A percentile compares a stretch with the other conserved stretches of the same genome.
Evolutionary conservation across 805 yeast species (phyloP).

Genomic region (Kazachstania viticola): DNA sequence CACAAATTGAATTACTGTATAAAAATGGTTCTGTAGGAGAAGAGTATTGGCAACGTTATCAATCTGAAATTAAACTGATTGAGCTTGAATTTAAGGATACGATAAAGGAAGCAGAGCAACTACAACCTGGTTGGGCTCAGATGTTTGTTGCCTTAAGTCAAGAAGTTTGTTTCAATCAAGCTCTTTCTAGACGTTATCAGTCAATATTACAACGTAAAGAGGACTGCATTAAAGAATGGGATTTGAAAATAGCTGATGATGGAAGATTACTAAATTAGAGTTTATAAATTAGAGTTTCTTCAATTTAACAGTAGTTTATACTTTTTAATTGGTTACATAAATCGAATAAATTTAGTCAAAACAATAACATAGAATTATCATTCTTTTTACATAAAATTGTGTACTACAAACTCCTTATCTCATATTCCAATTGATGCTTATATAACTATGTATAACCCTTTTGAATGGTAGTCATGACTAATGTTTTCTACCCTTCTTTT

Average conservation of each 20-base stretch:
- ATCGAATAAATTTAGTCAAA: no score
- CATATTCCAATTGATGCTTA: not conserved
- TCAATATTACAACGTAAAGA: slow-evolving; percentile 32
- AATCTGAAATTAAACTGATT: slow-evolving; percentile 63
- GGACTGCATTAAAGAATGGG: slow-evolving; percentile 22
- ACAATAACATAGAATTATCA: no score
- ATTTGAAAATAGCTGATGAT: slow-evolving; percentile 19
- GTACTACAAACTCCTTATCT: no score
- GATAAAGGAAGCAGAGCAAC: slow-evolving; percentile 58
- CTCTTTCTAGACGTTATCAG: slow-evolving; percentile 61
- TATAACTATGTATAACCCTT: not conserved
- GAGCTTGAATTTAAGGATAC: slow-evolving; percentile 74
- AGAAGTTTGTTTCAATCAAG: slow-evolving; percentile 88
- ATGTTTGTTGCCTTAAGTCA: slow-evolving; percentile 66
- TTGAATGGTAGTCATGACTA: slow-evolving; percentile 3
- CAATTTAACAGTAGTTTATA: no score
- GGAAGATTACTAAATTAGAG: no score
- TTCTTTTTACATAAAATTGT: no score
- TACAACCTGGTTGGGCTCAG: slow-evolving; percentile 73
- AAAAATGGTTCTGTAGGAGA: slow-evolving; percentile 89
- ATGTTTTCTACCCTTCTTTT: slow-evolving; percentile 42
- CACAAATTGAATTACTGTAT: slow-evolving; percentile 56
- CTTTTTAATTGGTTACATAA: no score
- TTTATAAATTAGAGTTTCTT: no score
- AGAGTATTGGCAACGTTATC: slow-evolving; percentile 69